These are phyloP conservation scores for Ogataea trehaloabstinens DNA, from an alignment of 805 yeast genomes.

Conservation along the genomic window DNA sequence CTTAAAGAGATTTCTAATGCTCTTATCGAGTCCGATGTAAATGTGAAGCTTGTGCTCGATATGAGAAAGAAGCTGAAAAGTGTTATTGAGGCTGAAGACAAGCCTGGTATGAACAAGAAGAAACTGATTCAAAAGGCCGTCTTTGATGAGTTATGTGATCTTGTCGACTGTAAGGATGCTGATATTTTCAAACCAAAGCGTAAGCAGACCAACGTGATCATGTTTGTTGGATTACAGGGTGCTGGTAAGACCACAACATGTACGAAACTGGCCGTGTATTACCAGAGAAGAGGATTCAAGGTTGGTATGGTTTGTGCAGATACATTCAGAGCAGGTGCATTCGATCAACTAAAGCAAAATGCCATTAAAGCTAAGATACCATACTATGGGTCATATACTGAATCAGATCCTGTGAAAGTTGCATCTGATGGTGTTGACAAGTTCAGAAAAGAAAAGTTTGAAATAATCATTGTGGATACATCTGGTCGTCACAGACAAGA, in stretches of 20 bases:
- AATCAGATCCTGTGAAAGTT: constrained; percentile 91
- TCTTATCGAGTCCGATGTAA: constrained; percentile 89
- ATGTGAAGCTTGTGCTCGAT: constrained; percentile 75
- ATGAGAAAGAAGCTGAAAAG: constrained; percentile 69
- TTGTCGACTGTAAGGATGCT: constrained; percentile 66
- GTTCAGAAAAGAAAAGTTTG: constrained; percentile 88
- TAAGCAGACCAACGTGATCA: constrained; percentile 73
- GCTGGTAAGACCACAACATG: constrained; percentile 98
- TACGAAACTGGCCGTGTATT: constrained; percentile 93
- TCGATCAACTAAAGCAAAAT: constrained; percentile 96
- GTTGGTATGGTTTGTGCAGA: constrained; percentile 98
- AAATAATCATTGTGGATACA: constrained; percentile 92
- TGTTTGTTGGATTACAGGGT: constrained; percentile 99
- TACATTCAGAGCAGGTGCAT: constrained; percentile 99
- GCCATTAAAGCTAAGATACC: constrained; percentile 95
- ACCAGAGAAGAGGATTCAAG: constrained; percentile 88
- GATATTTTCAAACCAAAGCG: constrained; percentile 75
- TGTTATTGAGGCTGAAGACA: constrained; percentile 54
- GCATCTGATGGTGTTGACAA: constrained; percentile 89
- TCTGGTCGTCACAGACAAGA: constrained; percentile 98
- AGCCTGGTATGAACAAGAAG: constrained; percentile 64
- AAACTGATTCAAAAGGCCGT: constrained; percentile 85
- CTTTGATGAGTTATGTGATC: constrained; percentile 83
- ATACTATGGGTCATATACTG: constrained; percentile 91
- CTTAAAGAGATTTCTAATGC: constrained; percentile 90